These are phyloP conservation scores for Irpex sp. DNA, from an alignment of 1,284 basidiomycete genomes.

Conservation along the genomic window DNA sequence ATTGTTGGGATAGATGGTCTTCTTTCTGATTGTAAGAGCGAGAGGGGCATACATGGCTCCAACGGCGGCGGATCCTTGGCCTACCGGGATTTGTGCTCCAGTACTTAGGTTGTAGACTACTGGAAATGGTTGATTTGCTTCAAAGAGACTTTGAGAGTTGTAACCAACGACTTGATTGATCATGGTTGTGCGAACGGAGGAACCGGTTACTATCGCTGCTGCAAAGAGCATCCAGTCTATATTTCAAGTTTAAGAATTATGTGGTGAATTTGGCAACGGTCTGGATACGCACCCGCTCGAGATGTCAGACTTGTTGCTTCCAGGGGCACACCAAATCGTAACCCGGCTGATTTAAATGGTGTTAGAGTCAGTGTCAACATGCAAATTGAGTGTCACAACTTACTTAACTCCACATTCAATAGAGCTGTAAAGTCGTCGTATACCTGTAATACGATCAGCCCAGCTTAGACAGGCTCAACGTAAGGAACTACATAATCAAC, in stretches of 20 bases:
- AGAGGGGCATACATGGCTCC: slow-evolving; percentile 14
- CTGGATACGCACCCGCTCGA: not conserved
- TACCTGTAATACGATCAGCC: not conserved
- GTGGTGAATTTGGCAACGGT: not conserved
- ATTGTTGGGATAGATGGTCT: not conserved
- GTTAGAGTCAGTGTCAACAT: not conserved
- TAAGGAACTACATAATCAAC: no score
- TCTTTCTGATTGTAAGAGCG: slow-evolving; percentile 4
- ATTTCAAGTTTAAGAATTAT: not conserved
- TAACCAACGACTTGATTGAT: slow-evolving; percentile 10
- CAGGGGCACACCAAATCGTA: not conserved
- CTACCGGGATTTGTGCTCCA: not conserved
- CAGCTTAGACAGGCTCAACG: no score
- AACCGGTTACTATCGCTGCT: slow-evolving; percentile 16
- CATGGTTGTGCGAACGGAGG: slow-evolving; percentile 16
- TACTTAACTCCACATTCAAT: not conserved
- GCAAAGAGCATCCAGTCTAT: slow-evolving; percentile 23
- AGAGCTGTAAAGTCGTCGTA: not conserved
- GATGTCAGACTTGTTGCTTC: not conserved
- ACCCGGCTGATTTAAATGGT: not conserved
- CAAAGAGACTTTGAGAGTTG: slow-evolving; percentile 15
- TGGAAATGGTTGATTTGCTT: not conserved
- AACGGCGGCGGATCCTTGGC: slow-evolving; percentile 7
- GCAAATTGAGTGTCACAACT: not conserved
- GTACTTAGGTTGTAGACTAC: not conserved